Conservation (phyloP, 169 alveolate species). For the Babesia ovis region DNA sequence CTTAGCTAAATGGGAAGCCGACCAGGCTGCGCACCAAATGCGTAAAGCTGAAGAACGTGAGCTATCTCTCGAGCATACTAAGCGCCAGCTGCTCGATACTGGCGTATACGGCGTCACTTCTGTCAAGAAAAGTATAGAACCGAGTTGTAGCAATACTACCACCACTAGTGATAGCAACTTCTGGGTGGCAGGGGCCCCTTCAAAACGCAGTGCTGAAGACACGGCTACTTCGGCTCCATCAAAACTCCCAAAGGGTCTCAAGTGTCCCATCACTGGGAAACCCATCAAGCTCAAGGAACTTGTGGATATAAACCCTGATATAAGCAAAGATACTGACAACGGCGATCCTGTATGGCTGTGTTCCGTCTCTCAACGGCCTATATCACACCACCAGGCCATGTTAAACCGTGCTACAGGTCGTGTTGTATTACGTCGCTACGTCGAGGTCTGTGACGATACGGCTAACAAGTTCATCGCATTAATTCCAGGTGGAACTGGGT, state of each 20-base stretch:
- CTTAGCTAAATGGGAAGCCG: slow-evolving; percentile 47
- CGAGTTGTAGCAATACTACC: background rate
- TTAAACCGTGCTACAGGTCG: slow-evolving; percentile 74
- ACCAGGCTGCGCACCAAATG: slow-evolving; percentile 32
- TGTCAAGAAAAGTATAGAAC: slow-evolving; percentile 12
- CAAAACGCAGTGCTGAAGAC: background rate
- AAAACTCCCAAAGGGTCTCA: slow-evolving; percentile 55
- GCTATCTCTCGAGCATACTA: slow-evolving; percentile 40
- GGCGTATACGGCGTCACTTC: slow-evolving; percentile 35
- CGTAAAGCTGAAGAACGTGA: slow-evolving; percentile 46
- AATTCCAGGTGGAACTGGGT: slow-evolving; percentile 77
- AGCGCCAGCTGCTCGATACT: slow-evolving; percentile 48
- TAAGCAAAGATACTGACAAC: slow-evolving; percentile 24
- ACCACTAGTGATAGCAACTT: slow-evolving; percentile 34
- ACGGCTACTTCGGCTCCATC: slow-evolving; percentile 1
- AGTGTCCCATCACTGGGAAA: slow-evolving; percentile 81
- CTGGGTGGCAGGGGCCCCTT: slow-evolving; percentile 29
- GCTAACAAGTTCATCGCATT: slow-evolving; percentile 28
- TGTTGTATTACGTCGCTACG: slow-evolving; percentile 62
- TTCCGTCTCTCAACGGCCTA: slow-evolving; percentile 75
- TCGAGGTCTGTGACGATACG: slow-evolving; percentile 24
- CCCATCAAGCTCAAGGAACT: slow-evolving; percentile 77
- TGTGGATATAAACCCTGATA: slow-evolving; percentile 78
- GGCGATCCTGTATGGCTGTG: slow-evolving; percentile 71
- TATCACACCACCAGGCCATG: slow-evolving; percentile 69